Base-by-base conservation (phyloP, 108 stramenopile species). In the Bacterosira constricta region DNA sequence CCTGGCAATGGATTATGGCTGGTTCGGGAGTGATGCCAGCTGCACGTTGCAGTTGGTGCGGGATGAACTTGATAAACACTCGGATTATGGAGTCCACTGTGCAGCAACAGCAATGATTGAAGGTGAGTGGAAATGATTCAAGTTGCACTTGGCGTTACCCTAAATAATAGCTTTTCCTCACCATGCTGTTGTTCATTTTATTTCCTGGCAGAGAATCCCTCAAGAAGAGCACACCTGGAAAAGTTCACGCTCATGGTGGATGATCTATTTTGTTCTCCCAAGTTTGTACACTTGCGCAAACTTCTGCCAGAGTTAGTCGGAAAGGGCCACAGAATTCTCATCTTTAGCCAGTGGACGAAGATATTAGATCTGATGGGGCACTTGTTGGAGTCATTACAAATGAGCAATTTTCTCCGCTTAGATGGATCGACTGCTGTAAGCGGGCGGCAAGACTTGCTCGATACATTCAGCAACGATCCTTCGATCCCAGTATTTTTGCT, bases 331-430 rank as follows among this genome's bases (percentile, higher is more conserved):
- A 82, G 89, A 26, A 78, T 90, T 6, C 70, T 96, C 13, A 61
- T 97, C 10, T 97, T 97, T 57, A 91, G 93, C 65, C 93, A 94
- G 47, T 97, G 94, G 95, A 94, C 89, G 12, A 78, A 75, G 7
- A 82, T 93, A 29, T 45, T 97, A 29, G 96, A 97, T 71, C 68
- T 96, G 23, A 80, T 97, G 59, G 85, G 82, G 0, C 89, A 88
- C 49, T 56, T 96, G 45, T 36, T 95, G 72, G 83, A 91, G 41
- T 42, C 79, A 18, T 66, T 94, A 67, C 82, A 65, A 11, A 54
- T 95, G 5, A 65, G 34, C 29, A 31, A 81, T 27, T 90, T 63
- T 63, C 63, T 93, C 26, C 71, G 95, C 46, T 79, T 97, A 71
- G 94, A 96, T 63, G 95, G 95, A 34, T 69, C 73, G 20, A 85